Evolutionary conservation across 2,329 filamentous ascomycete species (phyloP), one percentile per base, ranked within the genome.

Genomic region (Cyanodermella asteris): DNA sequence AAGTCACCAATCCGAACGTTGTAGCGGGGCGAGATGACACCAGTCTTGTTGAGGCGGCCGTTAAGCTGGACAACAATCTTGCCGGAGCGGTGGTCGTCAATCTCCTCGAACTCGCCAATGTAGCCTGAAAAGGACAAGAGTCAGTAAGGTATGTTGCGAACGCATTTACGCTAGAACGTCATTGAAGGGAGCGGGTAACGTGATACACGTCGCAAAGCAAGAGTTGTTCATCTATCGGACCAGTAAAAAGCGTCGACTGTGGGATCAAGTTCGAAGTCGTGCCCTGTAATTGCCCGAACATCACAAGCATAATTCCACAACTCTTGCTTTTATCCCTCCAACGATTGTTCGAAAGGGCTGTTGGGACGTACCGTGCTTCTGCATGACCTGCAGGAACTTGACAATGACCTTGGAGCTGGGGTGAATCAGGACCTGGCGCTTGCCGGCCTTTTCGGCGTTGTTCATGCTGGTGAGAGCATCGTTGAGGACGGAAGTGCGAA

Each of bases 211-310:
- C 41, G 72, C 72, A 72, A 68, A 54, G 53, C 54, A 44, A 40
- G 38, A 42, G 31, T 50, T 76, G 60, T n/a, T n/a, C 54, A 87
- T 97, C 59, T 97, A 76, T 90, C 87, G 84, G 80, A 70, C 71
- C 90, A 71, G 94, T 94, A 97, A 94, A 97, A 80, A 82, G 80
- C 84, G 80, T 71, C 73, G 65, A 72, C 74, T 77, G 81, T 93
- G 57, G 64, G 56, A 61, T 42, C 45, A 30, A 36, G n/a, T n/a
- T n/a, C n/a, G n/a, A n/a, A n/a, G n/a, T n/a, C n/a, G n/a, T n/a
- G 15, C n/a, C n/a, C n/a, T n/a, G n/a, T n/a, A n/a, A n/a, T n/a
- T n/a, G n/a, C n/a, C n/a, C n/a, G n/a, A n/a, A n/a, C n/a, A n/a
- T n/a, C n/a, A n/a, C n/a, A n/a, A n/a, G n/a, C n/a, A n/a, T n/a